Conservation (phyloP, 352 stramenopile genomes). For the Globisporangium takayamanum region DNA sequence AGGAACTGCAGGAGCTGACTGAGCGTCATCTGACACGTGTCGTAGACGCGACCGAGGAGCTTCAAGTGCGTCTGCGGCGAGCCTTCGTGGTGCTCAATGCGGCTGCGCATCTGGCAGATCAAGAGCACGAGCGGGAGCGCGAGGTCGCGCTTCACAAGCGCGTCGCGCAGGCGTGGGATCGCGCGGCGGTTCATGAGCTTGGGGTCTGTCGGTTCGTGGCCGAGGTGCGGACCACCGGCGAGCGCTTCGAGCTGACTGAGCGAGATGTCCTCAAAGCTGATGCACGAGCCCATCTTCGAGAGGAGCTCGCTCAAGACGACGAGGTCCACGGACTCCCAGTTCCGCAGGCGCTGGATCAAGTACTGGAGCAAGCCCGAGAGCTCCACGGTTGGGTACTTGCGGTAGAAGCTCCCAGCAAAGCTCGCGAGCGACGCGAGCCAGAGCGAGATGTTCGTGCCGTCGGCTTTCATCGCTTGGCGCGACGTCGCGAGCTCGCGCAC, state of each 20-base stretch:
- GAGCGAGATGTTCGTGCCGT: conserved; percentile 90
- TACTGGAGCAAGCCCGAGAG: conserved; percentile 88
- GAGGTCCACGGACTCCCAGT: conserved; percentile 79
- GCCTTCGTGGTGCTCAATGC: conserved; percentile 78
- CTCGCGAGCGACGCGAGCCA: conserved; percentile 92
- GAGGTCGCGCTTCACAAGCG: conserved; percentile 74
- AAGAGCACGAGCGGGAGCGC: conserved; percentile 68
- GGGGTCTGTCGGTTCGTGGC: conserved; percentile 69
- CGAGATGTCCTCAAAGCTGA: conserved; percentile 85
- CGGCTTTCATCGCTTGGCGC: conserved; percentile 78
- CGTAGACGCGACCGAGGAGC: conserved; percentile 68
- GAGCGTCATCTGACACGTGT: conserved; percentile 82
- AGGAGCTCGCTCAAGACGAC: conserved; percentile 85
- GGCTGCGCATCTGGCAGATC: conserved; percentile 82
- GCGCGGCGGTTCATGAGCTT: conserved; percentile 82
- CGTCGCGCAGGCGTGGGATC: conserved; percentile 75
- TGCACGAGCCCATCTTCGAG: conserved; percentile 85
- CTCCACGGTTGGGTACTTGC: conserved; percentile 91
- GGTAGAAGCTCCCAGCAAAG: conserved; percentile 94
- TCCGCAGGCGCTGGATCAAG: conserved; percentile 83
- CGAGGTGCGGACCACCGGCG: conserved; percentile 69
- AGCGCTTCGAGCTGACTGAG: conserved; percentile 75
- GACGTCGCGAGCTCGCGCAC: conserved; percentile 86
- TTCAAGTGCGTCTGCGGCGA: conserved; percentile 59
- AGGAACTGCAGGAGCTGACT: conserved; percentile 86